phyloP scores from a whole-genome alignment of 2,329 filamentous ascomycete genomes.

The Paraconiothyrium brasiliense region DNA sequence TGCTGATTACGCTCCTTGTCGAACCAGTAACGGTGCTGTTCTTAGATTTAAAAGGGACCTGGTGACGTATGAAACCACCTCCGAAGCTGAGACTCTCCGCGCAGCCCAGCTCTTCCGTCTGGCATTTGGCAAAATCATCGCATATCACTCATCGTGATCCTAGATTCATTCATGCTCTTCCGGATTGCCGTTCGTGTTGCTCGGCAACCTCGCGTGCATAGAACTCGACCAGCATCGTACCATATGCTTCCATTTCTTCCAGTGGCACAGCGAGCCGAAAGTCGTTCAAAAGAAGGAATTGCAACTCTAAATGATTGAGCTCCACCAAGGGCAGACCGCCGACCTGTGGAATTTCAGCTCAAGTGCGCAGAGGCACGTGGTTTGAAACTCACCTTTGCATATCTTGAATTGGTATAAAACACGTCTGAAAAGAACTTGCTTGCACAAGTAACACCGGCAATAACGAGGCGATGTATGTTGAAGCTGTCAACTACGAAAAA shows the following conservation, averaged over 20 bases:
- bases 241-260: slow-evolving; percentile 95
- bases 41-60: slow-evolving; percentile 6
- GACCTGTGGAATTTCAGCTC: slow-evolving; percentile 67
- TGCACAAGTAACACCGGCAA: slow-evolving; percentile 95
- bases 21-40: neutral
- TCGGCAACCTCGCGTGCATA: slow-evolving; percentile 90
- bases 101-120: neutral
- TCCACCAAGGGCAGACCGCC: slow-evolving; percentile 91
- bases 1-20: neutral
- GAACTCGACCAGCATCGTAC: slow-evolving; percentile 98
- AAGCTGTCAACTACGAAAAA: slow-evolving; percentile 98
- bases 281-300: slow-evolving; percentile 95
- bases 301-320: slow-evolving; percentile 93
- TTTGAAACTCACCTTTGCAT: slow-evolving; percentile 83
- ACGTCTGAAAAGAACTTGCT: slow-evolving; percentile 99
- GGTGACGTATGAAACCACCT: neutral
- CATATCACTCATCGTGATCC: neutral
- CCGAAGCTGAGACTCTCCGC: neutral
- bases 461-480: slow-evolving; percentile 96
- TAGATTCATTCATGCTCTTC: slow-evolving; percentile 22
- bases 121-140: neutral
- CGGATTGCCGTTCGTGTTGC: slow-evolving; percentile 57
- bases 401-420: slow-evolving; percentile 98
- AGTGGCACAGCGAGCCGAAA: slow-evolving; percentile 92
- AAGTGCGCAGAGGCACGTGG: too few species aligned